Percentiles rank a stretch among this genome's conserved stretches.
Evolutionary conservation across 2,329 filamentous ascomycete genomes (phyloP).

Genomic region (Aspergillus alliaceus): DNA sequence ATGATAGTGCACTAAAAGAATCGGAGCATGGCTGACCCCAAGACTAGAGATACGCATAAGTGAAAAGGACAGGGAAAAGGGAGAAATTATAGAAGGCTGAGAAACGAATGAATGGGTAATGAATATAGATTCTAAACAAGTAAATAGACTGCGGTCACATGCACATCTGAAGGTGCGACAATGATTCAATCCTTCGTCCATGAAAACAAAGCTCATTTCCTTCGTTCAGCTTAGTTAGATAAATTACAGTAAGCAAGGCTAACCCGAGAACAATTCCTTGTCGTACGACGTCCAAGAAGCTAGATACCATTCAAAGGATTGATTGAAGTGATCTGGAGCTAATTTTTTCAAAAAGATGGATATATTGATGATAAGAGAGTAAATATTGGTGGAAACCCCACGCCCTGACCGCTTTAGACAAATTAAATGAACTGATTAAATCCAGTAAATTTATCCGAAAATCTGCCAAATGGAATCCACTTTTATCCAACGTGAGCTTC

Average conservation of each 20-base stretch:
- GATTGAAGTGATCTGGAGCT: too few relatives aligned
- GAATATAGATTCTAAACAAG: background rate
- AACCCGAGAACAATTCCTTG: background rate
- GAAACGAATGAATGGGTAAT: background rate
- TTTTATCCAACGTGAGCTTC: background rate
- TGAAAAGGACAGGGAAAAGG: background rate
- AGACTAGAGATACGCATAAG: too few relatives aligned
- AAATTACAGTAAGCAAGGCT: background rate
- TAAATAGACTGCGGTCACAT: background rate
- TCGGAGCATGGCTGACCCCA: too few relatives aligned
- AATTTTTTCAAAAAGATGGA: too few relatives aligned
- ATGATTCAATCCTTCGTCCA: too few relatives aligned
- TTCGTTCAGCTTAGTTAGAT: too few relatives aligned
- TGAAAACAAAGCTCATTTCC: background rate
- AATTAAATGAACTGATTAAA: background rate
- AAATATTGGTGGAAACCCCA: background rate
- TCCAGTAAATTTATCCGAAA: slow-evolving; percentile 1
- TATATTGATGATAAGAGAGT: background rate
- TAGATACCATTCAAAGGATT: too few relatives aligned
- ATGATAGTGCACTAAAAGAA: background rate
- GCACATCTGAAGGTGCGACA: background rate
- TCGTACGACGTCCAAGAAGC: background rate
- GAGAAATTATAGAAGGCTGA: background rate
- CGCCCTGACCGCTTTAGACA: background rate
- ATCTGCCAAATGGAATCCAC: background rate